Base-by-base conservation (phyloP, 192 early-diverging fungal genomes). In the Coemansia sp. region DNA sequence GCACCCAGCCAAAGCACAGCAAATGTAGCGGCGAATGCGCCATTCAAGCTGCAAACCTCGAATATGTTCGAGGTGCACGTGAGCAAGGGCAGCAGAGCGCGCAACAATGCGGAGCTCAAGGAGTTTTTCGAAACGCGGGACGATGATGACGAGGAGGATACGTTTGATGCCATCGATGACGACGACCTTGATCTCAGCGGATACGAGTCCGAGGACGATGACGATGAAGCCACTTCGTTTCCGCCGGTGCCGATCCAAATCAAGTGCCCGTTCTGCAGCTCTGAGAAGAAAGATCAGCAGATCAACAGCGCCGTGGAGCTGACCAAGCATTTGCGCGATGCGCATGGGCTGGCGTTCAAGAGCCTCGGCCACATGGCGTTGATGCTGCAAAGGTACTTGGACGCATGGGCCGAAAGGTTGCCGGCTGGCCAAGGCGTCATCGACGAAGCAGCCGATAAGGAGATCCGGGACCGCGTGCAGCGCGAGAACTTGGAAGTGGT, bases 301-400 rank as follows among this genome's bases (percentile, higher is more conserved):
- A 81, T 91, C 16, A 84, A 72, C 23, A 85, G 90, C 67, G 89
- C 91, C 21, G 88, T 81, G 6, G 85, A 87, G 15, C 68, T 93
- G 10, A 85, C 87, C 16, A 68, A 73, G 0, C 94, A 95, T 71
- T 63, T 95, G 62, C 84, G 87, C 45, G 71, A 83, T 16, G 81
- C 64, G 7, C 94, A 95, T 75, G 45, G 83, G 14, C 24, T 93
- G 35, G 72, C 72, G 2, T 89, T 95, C 66, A 86, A 86, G 67
- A 88, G 92, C 60, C 73, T 92, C 16, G 86, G 89, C 62, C 92
- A 93, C 62, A 91, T 93, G 84, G 87, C 89, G 62, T 88, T 93
- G 63, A 84, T 87, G 4, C 63, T 94, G 46, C 91, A 95, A 60
- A 71, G 78, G 24, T 95, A 95, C 73, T 68, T 95, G 23, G 81